Evolutionary conservation across 2,329 filamentous ascomycete species (phyloP).

Genomic region (Calonectria pseudoturangicola): DNA sequence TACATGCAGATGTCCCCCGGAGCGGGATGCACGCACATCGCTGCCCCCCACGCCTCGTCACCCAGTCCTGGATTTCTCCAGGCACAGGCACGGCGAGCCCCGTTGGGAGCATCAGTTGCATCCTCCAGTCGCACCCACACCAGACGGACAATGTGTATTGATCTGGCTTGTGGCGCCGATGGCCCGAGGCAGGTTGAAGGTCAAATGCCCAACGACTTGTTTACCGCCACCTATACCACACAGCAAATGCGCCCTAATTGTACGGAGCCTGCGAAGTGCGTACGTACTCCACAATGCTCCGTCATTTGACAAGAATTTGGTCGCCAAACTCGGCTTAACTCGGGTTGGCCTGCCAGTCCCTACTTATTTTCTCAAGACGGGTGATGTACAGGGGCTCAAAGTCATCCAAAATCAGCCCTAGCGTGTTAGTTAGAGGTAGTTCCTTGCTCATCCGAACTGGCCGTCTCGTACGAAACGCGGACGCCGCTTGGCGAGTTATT

Average conservation of each 20-base stretch:
- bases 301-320: background rate
- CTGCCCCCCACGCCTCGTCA: slow-evolving; percentile 20
- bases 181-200: background rate
- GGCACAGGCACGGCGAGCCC: slow-evolving; percentile 3
- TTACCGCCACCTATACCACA: slow-evolving; percentile 2
- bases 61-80: background rate
- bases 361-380: background rate
- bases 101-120: background rate
- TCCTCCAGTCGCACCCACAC: background rate
- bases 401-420: background rate
- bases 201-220: background rate
- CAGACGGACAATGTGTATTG: slow-evolving; percentile 13
- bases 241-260: background rate
- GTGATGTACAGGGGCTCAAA: background rate
- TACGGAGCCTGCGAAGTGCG: background rate
- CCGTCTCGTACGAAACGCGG: slow-evolving; percentile 6
- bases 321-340: slow-evolving; percentile 5
- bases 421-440: background rate
- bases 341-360: background rate
- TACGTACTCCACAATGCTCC: background rate
- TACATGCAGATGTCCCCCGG: slow-evolving; percentile 16
- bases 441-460: slow-evolving; percentile 4
- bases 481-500: background rate
- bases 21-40: slow-evolving; percentile 19
- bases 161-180: slow-evolving; percentile 22